These are phyloP conservation scores for Eucalyptus leucophloia DNA, from an alignment of 345 rosid genomes.

Conservation along the genomic window DNA sequence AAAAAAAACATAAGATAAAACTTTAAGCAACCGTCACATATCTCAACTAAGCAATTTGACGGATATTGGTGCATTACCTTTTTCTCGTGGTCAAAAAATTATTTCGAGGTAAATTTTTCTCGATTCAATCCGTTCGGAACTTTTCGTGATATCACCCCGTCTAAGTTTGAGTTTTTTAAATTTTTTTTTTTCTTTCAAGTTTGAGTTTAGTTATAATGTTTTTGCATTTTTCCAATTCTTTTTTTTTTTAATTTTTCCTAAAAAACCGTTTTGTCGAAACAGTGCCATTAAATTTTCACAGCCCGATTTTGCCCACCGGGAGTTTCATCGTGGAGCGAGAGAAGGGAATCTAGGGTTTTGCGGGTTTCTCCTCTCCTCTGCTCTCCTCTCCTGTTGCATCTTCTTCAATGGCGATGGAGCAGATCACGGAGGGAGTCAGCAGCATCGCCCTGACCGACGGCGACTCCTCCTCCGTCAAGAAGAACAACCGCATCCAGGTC, in stretches of 20 bases:
- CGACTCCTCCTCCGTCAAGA: slow-evolving; percentile 34
- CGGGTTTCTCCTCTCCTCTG: neutral
- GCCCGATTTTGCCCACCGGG: neutral
- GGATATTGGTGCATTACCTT: neutral
- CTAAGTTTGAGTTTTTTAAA: too few species aligned
- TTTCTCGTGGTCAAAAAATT: too few species aligned
- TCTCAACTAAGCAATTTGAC: fast-evolving
- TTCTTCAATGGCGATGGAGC: slow-evolving; percentile 40
- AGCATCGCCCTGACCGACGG: slow-evolving; percentile 27
- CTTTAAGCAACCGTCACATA: fast-evolving
- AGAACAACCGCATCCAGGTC: slow-evolving; percentile 89
- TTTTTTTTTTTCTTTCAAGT: too few species aligned
- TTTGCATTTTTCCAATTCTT: neutral
- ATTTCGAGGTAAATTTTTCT: fast-evolving
- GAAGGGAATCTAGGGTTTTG: neutral
- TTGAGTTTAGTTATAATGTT: neutral
- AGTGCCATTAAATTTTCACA: neutral
- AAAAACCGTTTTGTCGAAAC: neutral
- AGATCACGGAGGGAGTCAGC: slow-evolving; percentile 56
- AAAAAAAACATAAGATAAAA: fast-evolving
- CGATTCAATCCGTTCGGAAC: fast-evolving
- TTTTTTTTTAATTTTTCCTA: neutral
- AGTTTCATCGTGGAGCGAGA: neutral
- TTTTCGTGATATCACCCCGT: neutral
- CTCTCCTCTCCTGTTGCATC: neutral